These are phyloP conservation scores for Berberis vulgaris DNA, from an alignment of 164 flowering plant genomes.

Conservation along the genomic window DNA sequence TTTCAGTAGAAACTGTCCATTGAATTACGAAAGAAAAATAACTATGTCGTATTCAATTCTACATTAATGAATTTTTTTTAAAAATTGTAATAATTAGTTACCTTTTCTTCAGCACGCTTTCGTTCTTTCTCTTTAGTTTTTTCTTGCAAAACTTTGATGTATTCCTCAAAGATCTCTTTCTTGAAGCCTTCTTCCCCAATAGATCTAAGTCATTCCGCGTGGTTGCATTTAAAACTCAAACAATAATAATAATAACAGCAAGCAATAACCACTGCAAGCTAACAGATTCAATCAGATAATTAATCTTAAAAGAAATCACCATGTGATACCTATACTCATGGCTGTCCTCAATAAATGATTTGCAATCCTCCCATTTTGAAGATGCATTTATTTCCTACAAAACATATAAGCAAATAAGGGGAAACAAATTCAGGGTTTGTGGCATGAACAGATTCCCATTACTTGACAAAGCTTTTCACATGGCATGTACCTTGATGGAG, in stretches of 20 bases:
- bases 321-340: constrained; percentile 64
- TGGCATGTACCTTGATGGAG: constrained; percentile 47
- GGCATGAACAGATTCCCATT: neutral
- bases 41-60: too few species aligned
- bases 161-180: constrained; percentile 72
- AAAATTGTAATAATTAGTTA: constrained; percentile 10
- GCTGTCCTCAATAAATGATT: constrained; percentile 66
- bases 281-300: neutral
- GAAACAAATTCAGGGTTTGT: neutral
- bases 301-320: neutral
- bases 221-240: neutral
- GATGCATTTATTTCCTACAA: constrained; percentile 65
- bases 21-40: too few species aligned
- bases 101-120: constrained; percentile 95
- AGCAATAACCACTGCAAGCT: neutral
- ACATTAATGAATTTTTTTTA: too few species aligned
- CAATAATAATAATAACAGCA: neutral
- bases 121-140: constrained; percentile 90
- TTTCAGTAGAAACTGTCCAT: too few species aligned
- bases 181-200: constrained; percentile 57
- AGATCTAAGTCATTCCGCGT: constrained; percentile 25
- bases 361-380: constrained; percentile 84
- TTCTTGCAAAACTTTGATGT: constrained; percentile 56
- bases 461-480: neutral
- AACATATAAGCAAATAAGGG: neutral